Base-by-base conservation (phyloP, 2,329 filamentous ascomycete species). In the Mycogone perniciosa region DNA sequence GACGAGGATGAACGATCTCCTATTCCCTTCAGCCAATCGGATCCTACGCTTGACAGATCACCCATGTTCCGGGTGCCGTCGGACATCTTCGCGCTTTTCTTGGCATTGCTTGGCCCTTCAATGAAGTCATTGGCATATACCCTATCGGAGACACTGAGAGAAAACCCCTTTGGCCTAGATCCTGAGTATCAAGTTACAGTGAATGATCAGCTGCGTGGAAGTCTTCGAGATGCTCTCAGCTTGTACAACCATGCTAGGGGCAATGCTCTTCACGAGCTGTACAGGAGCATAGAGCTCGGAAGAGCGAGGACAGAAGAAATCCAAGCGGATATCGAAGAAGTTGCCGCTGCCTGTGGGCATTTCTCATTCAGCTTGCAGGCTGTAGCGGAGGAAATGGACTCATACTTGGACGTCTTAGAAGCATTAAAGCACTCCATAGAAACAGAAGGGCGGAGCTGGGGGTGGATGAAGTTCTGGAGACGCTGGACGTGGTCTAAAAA, bases 121-220 rank as follows among this genome's bases (percentile, higher is more conserved):
- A 95, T 96, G 84, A 95, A 96, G 67, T 96, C 92, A 0, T 72
- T 99, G n/a, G 89, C 89, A 3, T 93, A 87, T 60, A 97, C 93
- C 0, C 70, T 99, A 37, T 89, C 89, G 8, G 86, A 95, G 63
- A 90, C 95, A 7, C 80, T 99, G 6, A 85, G 89, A 48, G 90
- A 96, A 55, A 78, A 95, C 1, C 89, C 91, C 0, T 97, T 95
- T 67, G 83, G 83, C 5, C 72, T 81, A 9, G 77, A 79, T 1
- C 81, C 86, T 0, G 76, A 84, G 30, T 83, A 84, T 54, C 75
- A 80, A 34, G 86, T 97, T 52, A 78, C 76, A 1, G 79, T 93
- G 45, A 90, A 95, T 60, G 84, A 85, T 46, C 84, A 89, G 58
- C 89, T 96, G 59, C 83, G 85, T 48, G 79, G 82, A 41, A 96